Conservation (phyloP, 441 rosid species). For the Adansonia madagascariensis region DNA sequence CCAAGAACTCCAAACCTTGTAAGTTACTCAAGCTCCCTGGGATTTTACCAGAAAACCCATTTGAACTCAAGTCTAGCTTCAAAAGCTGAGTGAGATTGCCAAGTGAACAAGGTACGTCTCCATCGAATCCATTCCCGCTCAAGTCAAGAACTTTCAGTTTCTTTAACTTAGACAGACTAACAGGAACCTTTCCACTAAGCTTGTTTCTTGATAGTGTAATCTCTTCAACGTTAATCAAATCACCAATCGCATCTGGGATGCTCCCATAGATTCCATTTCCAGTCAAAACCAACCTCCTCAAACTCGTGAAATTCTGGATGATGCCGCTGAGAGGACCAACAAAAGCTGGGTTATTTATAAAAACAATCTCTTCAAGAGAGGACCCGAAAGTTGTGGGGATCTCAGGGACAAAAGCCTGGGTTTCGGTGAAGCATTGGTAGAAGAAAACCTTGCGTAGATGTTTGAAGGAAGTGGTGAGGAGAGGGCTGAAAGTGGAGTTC, state of each 20-base stretch:
- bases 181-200: conserved; percentile 44
- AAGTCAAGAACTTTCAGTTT: conserved; percentile 54
- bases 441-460: conserved; percentile 64
- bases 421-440: conserved; percentile 62
- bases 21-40: conserved; percentile 47
- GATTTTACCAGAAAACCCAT: conserved; percentile 51
- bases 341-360: conserved; percentile 58
- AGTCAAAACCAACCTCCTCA: conserved; percentile 55
- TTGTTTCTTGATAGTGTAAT: conserved; percentile 60
- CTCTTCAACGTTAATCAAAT: conserved; percentile 52
- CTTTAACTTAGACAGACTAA: conserved; percentile 36
- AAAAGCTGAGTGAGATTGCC: conserved; percentile 52
- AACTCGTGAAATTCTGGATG: conserved; percentile 45
- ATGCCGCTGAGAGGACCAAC: conserved; percentile 45
- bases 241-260: conserved; percentile 45
- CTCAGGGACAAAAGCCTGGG: conserved; percentile 37
- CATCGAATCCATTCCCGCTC: conserved; percentile 51
- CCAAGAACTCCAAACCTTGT: conserved; percentile 55
- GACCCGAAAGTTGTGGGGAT: conserved; percentile 42
- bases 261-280: conserved; percentile 62
- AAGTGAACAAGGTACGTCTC: conserved; percentile 46
- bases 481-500: conserved; percentile 55
- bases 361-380: conserved; percentile 59
- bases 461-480: conserved; percentile 54
- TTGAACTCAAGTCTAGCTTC: conserved; percentile 67